Evolutionary conservation across 257 asterid species (phyloP).

Genomic region (Vinca minor): DNA sequence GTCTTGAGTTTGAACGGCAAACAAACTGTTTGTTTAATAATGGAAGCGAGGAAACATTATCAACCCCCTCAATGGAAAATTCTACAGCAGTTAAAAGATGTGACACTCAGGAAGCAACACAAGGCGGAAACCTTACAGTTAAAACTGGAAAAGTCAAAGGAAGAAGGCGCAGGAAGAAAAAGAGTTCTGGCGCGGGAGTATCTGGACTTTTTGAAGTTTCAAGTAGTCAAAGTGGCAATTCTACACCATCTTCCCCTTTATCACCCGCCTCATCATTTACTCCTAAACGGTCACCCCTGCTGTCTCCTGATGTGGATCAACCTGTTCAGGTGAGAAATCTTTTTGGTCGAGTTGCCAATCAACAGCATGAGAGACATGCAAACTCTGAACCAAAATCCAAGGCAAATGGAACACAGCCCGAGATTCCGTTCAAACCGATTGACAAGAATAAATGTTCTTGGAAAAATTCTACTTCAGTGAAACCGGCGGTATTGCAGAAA

Average conservation of each 20-base stretch:
- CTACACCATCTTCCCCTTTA: conserved; percentile 79
- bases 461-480: conserved; percentile 24
- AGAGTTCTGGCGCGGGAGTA: conserved; percentile 32
- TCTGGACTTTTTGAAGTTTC: conserved; percentile 50
- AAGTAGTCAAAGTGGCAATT: conserved; percentile 87
- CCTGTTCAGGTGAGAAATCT: conserved; percentile 29
- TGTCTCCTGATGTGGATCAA: conserved; percentile 30
- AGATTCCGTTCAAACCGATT: conserved; percentile 14
- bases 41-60: conserved; percentile 13
- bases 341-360: conserved; percentile 15
- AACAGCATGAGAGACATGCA: conserved; percentile 23
- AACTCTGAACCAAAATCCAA: conserved; percentile 22
- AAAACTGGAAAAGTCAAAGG: conserved; percentile 61
- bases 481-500: conserved; percentile 25
- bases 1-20: conserved; percentile 20
- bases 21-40: conserved; percentile 18
- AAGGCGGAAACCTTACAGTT: conserved; percentile 40
- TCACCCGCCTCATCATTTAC: conserved; percentile 55
- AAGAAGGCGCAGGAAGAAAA: conserved; percentile 66
- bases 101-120: conserved; percentile 28
- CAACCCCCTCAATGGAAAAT: conserved; percentile 13
- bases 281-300: conserved; percentile 33
- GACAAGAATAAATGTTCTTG: conserved; percentile 13
- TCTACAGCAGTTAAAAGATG: conserved; percentile 25
- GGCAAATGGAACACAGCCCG: conserved; percentile 23